phyloP scores from a whole-genome alignment of 2,329 filamentous ascomycete species.

The Botrytis aclada region DNA sequence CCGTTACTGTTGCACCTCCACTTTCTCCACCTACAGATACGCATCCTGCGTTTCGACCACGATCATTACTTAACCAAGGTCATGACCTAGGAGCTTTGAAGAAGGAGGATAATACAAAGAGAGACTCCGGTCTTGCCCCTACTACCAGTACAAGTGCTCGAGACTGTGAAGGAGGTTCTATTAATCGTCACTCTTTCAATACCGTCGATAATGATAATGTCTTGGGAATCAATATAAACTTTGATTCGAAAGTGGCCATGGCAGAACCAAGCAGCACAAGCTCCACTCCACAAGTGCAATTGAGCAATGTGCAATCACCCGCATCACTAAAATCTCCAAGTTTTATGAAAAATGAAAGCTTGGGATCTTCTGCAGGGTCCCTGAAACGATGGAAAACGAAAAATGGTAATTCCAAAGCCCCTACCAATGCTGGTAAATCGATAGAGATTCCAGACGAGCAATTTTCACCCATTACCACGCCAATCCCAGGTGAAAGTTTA shows the following conservation, averaged over 20 bases:
- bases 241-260: constrained; percentile 23
- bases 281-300: not conserved
- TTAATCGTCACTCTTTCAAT: constrained; percentile 37
- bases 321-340: constrained; percentile 17
- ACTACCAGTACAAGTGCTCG: constrained; percentile 43
- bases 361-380: constrained; percentile 16
- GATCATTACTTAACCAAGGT: not conserved
- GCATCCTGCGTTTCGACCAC: constrained; percentile 34
- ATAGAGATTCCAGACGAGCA: constrained; percentile 31
- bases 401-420: constrained; percentile 21
- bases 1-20: constrained; percentile 38
- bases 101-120: constrained; percentile 44
- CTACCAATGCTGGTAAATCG: constrained; percentile 27
- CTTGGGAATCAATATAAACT: constrained; percentile 31
- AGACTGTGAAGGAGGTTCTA: constrained; percentile 39
- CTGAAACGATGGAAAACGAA: constrained; percentile 26
- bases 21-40: constrained; percentile 30
- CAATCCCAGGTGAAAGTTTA: constrained; percentile 55
- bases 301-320: constrained; percentile 18
- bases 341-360: constrained; percentile 24
- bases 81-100: constrained; percentile 39
- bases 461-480: constrained; percentile 53
- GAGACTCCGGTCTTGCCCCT: constrained; percentile 54
- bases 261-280: not conserved
- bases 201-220: constrained; percentile 28